Evolutionary conservation across 2,329 filamentous ascomycete species (phyloP).

Genomic region (Neonectria magnoliae): DNA sequence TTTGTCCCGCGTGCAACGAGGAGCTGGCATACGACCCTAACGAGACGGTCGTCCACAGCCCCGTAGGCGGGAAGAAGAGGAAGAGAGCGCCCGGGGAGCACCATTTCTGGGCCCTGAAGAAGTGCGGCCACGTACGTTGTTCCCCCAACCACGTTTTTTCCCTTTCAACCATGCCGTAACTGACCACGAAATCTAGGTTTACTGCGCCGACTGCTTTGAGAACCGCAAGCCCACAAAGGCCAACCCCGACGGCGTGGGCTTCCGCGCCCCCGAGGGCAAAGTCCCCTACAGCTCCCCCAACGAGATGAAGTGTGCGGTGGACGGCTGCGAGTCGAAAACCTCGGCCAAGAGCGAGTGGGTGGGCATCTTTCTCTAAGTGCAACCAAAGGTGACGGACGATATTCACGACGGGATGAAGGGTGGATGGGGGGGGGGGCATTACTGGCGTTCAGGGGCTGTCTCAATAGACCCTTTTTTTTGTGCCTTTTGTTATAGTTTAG

Average conservation of each 20-base stretch:
- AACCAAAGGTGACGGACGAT: conserved; percentile 20
- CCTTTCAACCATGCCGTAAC: not conserved
- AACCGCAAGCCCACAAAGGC: conserved; percentile 57
- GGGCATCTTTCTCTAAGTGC: conserved; percentile 64
- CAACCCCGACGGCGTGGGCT: conserved; percentile 49
- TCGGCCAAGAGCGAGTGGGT: conserved; percentile 67
- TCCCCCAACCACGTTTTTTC: not conserved
- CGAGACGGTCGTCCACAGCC: conserved; percentile 40
- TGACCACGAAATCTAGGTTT: conserved; percentile 58
- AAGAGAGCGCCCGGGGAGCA: conserved; percentile 71
- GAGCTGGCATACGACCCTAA: conserved; percentile 80
- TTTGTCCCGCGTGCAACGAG: conserved; percentile 87
- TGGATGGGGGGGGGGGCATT: conserved; percentile 21
- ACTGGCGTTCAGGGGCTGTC: conserved; percentile 28
- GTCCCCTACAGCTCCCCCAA: conserved; percentile 32
- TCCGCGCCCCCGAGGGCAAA: conserved; percentile 48
- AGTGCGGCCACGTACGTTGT: conserved; percentile 85
- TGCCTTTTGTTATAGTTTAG: not conserved
- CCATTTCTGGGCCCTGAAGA: conserved; percentile 91
- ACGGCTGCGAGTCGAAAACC: conserved; percentile 65
- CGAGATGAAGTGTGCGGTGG: conserved; percentile 65
- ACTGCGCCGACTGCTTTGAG: conserved; percentile 70
- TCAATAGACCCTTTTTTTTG: conserved; percentile 12
- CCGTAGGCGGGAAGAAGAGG: conserved; percentile 47
- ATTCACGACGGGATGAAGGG: conserved; percentile 31